These are phyloP conservation scores for Cinchona pubescens DNA, from an alignment of 257 asterid genomes.

Conservation along the genomic window DNA sequence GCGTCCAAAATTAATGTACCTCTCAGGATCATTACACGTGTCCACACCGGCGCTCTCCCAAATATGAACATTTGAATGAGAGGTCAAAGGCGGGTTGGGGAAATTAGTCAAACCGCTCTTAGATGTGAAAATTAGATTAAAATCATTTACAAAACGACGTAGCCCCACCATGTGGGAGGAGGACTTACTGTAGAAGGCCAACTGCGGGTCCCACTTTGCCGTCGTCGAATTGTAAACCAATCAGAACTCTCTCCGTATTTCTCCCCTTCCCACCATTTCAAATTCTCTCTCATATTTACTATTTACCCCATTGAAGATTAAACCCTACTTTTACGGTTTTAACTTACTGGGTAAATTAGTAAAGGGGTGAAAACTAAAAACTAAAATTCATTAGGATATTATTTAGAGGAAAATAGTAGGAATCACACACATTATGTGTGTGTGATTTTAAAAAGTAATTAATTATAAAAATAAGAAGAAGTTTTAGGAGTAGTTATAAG, in stretches of 20 bases:
- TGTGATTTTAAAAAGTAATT: no score
- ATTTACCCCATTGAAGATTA: constrained; percentile 1
- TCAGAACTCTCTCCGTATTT: constrained; percentile 15
- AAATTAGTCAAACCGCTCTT: constrained; percentile 18
- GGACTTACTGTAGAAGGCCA: background rate
- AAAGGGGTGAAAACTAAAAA: background rate
- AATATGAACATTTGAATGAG: constrained; percentile 18
- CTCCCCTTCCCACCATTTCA: constrained; percentile 32
- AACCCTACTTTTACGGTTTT: background rate
- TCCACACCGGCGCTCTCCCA: constrained; percentile 5
- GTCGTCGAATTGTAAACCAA: constrained; percentile 21
- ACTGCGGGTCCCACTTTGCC: constrained; percentile 30
- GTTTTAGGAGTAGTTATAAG: no score
- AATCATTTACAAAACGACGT: constrained; percentile 42
- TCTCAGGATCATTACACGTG: constrained; percentile 8
- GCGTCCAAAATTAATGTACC: constrained; percentile 9
- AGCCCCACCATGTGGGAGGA: constrained; percentile 50
- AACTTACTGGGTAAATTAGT: background rate
- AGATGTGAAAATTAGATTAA: background rate
- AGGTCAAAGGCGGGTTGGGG: constrained; percentile 32
- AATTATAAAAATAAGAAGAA: no score
- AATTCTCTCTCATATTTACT: constrained; percentile 17
- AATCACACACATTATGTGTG: no score
- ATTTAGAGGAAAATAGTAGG: no score
- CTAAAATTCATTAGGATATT: no score